Evolutionary conservation across 495 filamentous ascomycete genomes (phyloP), one percentile per base, ranked within the genome.

Genomic region (Xylaria sp.): DNA sequence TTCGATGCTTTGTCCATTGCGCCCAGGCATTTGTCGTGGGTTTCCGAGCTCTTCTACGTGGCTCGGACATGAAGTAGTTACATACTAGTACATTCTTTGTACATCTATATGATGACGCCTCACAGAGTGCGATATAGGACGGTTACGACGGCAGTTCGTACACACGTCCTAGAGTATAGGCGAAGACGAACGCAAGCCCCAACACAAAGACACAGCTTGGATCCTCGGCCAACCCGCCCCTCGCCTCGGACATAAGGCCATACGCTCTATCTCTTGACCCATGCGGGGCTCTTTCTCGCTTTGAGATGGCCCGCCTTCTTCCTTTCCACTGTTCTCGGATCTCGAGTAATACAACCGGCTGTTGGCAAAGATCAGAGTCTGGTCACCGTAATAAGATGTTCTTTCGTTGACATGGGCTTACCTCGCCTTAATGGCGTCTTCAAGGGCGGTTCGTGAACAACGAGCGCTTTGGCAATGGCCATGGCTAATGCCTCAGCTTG

Each of bases 241-340:
- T 15, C 33, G 24, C 12, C n/a, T 26, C 46, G 19, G 35, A 58
- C 17, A 46, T 19, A 15, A 17, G 33, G 26, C 33, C 50, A 59
- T 43, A 12, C 24, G 43, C 61, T 67, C 75, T 90, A 92, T 83
- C 90, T 86, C 89, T 98, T 98, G 85, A 98, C 95, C 96, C 96
- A 99, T 73, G 97, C 87, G 67, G 95, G 97, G 91, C 93, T 96
- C 88, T 99, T 99, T 82, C 96, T 91, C 52, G 96, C 95, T 86
- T 98, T 98, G 80, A 97, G 80, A 73, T 93, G 91, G 74, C 96
- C 96, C 31, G 94, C 89, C 89, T 99, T 99, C 91, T 99, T 99
- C 76, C 96, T 94, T 84, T 99, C 96, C 71, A 98, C 97, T 65
- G 85, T 89, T 80, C 95, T 92, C 50, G 92, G 88, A 88, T 99